Evolutionary conservation across 345 rosid genomes (phyloP).

Genomic region (Streptanthus diversifolius): DNA sequence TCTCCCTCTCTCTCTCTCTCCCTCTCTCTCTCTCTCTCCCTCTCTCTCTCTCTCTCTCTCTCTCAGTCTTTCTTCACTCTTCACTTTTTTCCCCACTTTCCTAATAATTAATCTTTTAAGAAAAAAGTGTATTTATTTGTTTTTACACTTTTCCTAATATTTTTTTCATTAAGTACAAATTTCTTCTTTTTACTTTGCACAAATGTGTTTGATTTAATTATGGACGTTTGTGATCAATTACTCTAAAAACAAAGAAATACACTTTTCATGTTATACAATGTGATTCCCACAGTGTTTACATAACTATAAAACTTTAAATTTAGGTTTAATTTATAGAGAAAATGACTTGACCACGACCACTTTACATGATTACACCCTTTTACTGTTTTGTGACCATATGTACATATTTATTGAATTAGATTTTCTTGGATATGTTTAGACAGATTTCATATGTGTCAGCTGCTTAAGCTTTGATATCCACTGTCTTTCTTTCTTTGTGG

Average conservation of each 20-base stretch:
- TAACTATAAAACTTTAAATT: background rate
- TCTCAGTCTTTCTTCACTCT: slow-evolving; percentile 22
- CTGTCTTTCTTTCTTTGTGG: slow-evolving; percentile 34
- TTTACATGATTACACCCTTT: slow-evolving; percentile 31
- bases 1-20: slow-evolving; percentile 22
- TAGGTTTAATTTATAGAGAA: slow-evolving; percentile 20
- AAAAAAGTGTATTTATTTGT: background rate
- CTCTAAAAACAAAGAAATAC: background rate
- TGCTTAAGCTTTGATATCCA: slow-evolving; percentile 22
- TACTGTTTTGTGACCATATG: slow-evolving; percentile 24
- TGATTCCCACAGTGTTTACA: background rate
- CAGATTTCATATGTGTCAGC: slow-evolving; percentile 18
- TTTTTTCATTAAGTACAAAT: slow-evolving; percentile 29
- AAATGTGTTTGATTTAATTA: slow-evolving; percentile 8
- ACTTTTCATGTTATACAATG: background rate
- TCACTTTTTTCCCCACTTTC: background rate
- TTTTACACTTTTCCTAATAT: slow-evolving; percentile 4
- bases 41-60: slow-evolving; percentile 21
- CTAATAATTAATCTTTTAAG: background rate
- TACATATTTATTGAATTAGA: slow-evolving; percentile 20
- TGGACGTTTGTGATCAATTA: background rate
- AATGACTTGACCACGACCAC: slow-evolving; percentile 26
- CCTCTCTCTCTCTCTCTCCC: background rate
- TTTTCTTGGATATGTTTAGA: slow-evolving; percentile 25
- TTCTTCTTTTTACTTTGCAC: slow-evolving; percentile 27